Percentiles rank a stretch among this genome's conserved stretches.
These are phyloP conservation scores for Fusarium coicis DNA, from an alignment of 2,329 filamentous ascomycete genomes.

Conservation along the genomic window DNA sequence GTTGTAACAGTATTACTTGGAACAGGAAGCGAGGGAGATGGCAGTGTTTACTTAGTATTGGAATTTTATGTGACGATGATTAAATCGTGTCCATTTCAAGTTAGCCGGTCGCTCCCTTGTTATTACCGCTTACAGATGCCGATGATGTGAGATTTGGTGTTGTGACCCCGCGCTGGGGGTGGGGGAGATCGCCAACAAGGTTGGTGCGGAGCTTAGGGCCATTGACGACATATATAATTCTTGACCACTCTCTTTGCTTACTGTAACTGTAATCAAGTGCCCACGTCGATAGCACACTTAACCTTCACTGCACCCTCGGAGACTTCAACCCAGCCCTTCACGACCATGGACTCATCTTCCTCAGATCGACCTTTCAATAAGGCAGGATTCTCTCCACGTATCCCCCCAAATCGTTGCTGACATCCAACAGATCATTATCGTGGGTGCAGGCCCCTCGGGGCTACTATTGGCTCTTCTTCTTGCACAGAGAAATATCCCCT, in stretches of 20 bases:
- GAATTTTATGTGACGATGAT: fast-evolving
- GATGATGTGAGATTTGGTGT: background rate
- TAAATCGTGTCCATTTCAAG: background rate
- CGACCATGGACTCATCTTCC: background rate
- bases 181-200: background rate
- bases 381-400: background rate
- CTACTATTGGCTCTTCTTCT: background rate
- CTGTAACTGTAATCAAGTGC: background rate
- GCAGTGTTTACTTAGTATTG: background rate
- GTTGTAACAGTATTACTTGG: background rate
- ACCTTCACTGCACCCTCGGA: fast-evolving
- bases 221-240: background rate
- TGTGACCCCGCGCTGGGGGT: background rate
- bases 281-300: fast-evolving
- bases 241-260: background rate
- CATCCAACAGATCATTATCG: background rate
- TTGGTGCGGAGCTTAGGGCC: background rate
- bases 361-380: background rate
- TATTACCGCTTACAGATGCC: background rate
- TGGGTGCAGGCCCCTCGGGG: background rate
- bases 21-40: background rate
- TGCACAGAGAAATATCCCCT: background rate
- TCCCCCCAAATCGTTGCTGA: background rate
- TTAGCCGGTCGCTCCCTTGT: background rate
- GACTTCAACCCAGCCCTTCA: background rate